Base-by-base conservation (phyloP, 2,329 filamentous ascomycete genomes). In the Xylariomycetidae sp. region DNA sequence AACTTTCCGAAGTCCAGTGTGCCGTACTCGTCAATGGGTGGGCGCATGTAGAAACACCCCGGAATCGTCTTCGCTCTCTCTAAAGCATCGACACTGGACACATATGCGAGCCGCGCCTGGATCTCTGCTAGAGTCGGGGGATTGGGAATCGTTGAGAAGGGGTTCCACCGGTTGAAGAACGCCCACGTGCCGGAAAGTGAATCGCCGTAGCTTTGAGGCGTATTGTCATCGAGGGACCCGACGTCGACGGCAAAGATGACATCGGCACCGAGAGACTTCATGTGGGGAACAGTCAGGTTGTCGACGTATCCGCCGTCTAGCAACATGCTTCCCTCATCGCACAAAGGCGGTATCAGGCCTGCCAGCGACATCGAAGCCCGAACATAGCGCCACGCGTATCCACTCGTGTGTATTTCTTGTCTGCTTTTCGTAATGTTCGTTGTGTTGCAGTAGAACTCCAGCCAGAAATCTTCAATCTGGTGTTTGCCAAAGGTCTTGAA, bases 371-470 rank as follows among this genome's bases (percentile, higher is more conserved):
- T 98, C 9, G 88, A 95, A 1, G 92, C 92, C 28, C 92, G 77
- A 16, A 98, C 85, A 52, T 98, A 98, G 25, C 93, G 78, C 92
- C 92, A 98, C 0, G 92, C 90, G 53, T 98, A 98, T 10, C 92
- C 92, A 40, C 85, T 92, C 0, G 88, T 95, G 60, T 98, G 92
- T 46, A 93, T 89, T 57, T 98, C 92, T 3, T 79, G 79, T 14
- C 90, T 76, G 40, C 85, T 92, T 59, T 94, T 93, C 65, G 85
- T 93, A 62, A 98, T 96, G 59, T 96, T 98, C 23, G 93, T 98
- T 1, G 92, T 96, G 62, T 98, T 98, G 72, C 93, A 98, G 64
- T 98, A 98, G 58, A 87, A 98, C 48, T 95, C 88, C 9, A 98
- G 74, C 92, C 92, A 98, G 53, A 96, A 98, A 58, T 98, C 92